A percentile compares a stretch with the other conserved stretches of the same genome.
These are phyloP conservation scores for Rubia yunnanensis DNA, from an alignment of 257 asterid genomes.

Conservation along the genomic window DNA sequence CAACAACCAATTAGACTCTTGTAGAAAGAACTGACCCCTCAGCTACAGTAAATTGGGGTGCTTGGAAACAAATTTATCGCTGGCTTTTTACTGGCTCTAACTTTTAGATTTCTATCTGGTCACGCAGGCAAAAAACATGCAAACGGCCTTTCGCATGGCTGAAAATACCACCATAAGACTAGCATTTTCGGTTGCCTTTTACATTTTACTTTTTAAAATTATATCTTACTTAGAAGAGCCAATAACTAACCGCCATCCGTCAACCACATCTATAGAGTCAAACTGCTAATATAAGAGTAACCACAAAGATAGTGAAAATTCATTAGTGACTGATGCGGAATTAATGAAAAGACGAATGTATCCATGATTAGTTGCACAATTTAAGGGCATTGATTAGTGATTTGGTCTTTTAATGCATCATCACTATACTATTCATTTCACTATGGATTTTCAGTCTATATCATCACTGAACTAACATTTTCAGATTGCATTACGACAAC, in stretches of 20 bases:
- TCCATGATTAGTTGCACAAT: no score
- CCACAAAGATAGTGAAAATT: no score
- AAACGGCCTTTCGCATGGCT: background rate
- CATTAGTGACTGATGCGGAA: no score
- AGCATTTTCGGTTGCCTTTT: background rate
- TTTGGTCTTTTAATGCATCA: no score
- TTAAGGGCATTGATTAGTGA: no score
- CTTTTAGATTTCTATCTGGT: background rate
- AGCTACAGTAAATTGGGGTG: background rate
- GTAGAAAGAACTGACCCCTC: slow-evolving; percentile 17
- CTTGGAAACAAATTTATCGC: background rate
- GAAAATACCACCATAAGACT: background rate
- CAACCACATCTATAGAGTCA: no score
- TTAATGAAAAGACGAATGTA: no score
- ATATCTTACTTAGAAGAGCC: background rate
- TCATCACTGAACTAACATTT: background rate
- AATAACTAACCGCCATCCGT: background rate
- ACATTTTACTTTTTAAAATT: background rate
- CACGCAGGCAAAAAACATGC: background rate
- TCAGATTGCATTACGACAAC: background rate
- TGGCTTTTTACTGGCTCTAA: background rate
- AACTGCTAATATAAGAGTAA: no score
- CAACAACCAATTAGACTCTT: slow-evolving; percentile 34
- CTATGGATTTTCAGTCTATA: no score
- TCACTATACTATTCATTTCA: no score